Conservation (phyloP, 176 grass and related monocot genomes). For the Juncus effusus region DNA sequence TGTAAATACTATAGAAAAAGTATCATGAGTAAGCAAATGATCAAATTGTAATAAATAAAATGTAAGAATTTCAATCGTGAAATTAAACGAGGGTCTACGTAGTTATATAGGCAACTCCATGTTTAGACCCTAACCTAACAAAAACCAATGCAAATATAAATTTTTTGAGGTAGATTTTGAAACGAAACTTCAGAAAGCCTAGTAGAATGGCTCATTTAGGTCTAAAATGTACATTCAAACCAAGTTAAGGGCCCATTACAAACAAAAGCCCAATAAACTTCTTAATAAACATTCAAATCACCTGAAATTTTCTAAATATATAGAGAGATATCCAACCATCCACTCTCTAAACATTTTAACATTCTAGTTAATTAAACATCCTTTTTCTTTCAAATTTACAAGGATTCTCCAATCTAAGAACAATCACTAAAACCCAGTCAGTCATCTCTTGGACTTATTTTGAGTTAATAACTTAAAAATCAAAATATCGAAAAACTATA, state of each 20-base stretch:
- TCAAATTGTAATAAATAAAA: too few relatives aligned
- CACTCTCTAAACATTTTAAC: neutral
- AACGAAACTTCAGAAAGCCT: too few relatives aligned
- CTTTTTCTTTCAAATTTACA: constrained; percentile 26
- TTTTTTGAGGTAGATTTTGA: too few relatives aligned
- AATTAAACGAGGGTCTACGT: too few relatives aligned
- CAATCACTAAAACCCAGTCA: constrained; percentile 7
- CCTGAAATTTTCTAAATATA: constrained; percentile 10
- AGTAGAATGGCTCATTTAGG: neutral
- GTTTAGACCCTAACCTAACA: too few relatives aligned
- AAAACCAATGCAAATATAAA: too few relatives aligned
- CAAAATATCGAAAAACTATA: too few relatives aligned
- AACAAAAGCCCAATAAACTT: neutral
- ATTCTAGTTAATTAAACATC: neutral
- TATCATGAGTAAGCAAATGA: too few relatives aligned
- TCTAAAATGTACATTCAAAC: neutral
- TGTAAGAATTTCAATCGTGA: too few relatives aligned
- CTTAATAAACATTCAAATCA: neutral
- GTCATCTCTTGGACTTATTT: neutral
- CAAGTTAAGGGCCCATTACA: neutral
- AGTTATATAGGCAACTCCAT: too few relatives aligned
- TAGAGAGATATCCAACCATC: neutral
- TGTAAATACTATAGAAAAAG: too few relatives aligned
- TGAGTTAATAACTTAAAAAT: too few relatives aligned
- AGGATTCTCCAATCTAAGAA: constrained; percentile 18